Percentiles rank a stretch among this genome's conserved stretches.
phyloP scores from a whole-genome alignment of 805 yeast species.

The Ogataea thermomethanolica region DNA sequence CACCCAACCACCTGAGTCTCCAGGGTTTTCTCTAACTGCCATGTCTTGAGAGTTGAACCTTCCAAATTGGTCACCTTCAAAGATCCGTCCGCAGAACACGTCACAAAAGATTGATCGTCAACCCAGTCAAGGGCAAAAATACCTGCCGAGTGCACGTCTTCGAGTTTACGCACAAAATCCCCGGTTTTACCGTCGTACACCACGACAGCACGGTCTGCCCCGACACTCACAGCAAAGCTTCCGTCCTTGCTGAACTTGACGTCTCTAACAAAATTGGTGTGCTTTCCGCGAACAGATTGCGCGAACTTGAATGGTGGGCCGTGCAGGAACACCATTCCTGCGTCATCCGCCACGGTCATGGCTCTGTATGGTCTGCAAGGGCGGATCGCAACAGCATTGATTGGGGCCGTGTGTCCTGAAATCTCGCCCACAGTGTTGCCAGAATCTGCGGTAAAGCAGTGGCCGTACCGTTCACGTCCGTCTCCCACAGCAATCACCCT shows the following conservation, averaged over 20 bases:
- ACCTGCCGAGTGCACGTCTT: slow-evolving; percentile 65
- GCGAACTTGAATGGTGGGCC: slow-evolving; percentile 95
- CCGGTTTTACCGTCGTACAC: slow-evolving; percentile 88
- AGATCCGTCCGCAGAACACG: slow-evolving; percentile 80
- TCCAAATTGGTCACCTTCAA: slow-evolving; percentile 63
- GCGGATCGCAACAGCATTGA: slow-evolving; percentile 81
- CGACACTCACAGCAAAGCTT: slow-evolving; percentile 67
- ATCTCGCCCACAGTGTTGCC: slow-evolving; percentile 98
- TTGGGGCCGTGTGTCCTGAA: slow-evolving; percentile 81
- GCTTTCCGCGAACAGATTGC: slow-evolving; percentile 67
- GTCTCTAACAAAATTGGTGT: slow-evolving; percentile 74
- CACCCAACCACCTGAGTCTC: slow-evolving; percentile 80
- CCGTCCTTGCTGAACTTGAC: slow-evolving; percentile 85
- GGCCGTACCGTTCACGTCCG: slow-evolving; percentile 90
- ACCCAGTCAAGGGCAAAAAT: slow-evolving; percentile 76
- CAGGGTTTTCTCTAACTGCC: slow-evolving; percentile 47
- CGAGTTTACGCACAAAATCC: slow-evolving; percentile 55
- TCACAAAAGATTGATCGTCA: slow-evolving; percentile 59
- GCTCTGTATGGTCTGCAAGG: slow-evolving; percentile 90
- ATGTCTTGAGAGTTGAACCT: slow-evolving; percentile 44
- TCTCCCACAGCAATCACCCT: slow-evolving; percentile 93
- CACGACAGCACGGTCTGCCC: slow-evolving; percentile 75
- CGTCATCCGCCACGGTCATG: slow-evolving; percentile 89
- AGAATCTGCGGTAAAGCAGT: slow-evolving; percentile 87
- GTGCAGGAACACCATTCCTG: slow-evolving; percentile 73